These are phyloP conservation scores for Nannochloropsis oceanica DNA, from an alignment of 108 stramenopile species.

Conservation along the genomic window DNA sequence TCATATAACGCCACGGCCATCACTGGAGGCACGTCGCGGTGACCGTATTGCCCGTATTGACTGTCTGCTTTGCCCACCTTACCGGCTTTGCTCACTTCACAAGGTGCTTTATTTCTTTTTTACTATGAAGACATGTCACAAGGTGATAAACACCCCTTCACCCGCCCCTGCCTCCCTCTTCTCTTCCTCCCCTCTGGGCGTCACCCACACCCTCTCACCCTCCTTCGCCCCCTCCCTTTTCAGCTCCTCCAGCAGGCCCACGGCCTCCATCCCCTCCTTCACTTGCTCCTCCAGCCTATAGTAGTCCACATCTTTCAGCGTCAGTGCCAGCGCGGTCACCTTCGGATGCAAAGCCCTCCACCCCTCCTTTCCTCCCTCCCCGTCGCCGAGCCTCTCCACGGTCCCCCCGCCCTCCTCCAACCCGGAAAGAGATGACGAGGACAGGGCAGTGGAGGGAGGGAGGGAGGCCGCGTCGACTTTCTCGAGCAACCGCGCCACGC, in stretches of 20 bases:
- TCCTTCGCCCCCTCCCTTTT: not conserved
- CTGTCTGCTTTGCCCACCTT: too few species aligned
- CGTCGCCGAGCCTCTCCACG: too few species aligned
- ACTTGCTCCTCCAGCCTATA: not conserved
- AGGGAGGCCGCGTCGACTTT: conserved; percentile 37
- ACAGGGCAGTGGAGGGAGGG: not conserved
- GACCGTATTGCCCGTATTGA: too few species aligned
- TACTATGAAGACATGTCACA: not conserved
- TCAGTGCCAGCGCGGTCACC: not conserved
- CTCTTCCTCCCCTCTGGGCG: not conserved
- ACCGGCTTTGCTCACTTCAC: too few species aligned
- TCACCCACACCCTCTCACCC: not conserved
- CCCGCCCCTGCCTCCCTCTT: not conserved
- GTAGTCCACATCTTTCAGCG: not conserved
- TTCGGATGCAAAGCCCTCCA: not conserved
- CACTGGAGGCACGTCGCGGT: too few species aligned
- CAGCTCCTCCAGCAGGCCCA: not conserved
- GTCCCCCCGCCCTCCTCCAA: not conserved
- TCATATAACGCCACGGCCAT: too few species aligned
- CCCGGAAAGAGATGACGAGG: conserved; percentile 29
- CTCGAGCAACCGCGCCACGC: conserved; percentile 68
- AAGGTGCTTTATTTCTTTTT: not conserved
- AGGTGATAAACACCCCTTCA: not conserved
- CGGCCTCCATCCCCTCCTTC: not conserved
- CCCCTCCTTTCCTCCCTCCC: not conserved